Conservation (phyloP, 1,139 yeast species). For the Lodderomyces pseudojiufengensis region DNA sequence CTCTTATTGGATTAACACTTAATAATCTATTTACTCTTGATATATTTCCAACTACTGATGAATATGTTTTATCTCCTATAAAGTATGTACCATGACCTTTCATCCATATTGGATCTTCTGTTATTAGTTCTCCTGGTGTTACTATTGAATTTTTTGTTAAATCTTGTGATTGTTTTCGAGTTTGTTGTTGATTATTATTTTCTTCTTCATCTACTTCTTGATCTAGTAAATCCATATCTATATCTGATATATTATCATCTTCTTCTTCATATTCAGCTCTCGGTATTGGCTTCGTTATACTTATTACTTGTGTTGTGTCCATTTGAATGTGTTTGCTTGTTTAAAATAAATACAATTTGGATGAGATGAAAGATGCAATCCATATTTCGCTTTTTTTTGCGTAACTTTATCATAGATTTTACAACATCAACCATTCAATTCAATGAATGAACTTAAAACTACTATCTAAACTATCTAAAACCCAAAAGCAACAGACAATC, state of each 20-base stretch:
- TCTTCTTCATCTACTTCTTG: conserved; percentile 23
- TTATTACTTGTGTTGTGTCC: conserved; percentile 33
- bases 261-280: conserved; percentile 9
- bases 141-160: conserved; percentile 37
- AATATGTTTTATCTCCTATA: conserved; percentile 65
- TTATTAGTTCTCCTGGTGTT: conserved; percentile 96
- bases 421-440: too few species aligned
- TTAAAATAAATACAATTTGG: not conserved
- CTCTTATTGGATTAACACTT: conserved; percentile 81
- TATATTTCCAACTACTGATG: conserved; percentile 91
- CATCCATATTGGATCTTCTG: conserved; percentile 98
- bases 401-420: too few species aligned
- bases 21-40: conserved; percentile 81
- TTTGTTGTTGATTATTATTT: conserved; percentile 21
- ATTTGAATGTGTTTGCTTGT: conserved; percentile 9
- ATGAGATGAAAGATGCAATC: conserved; percentile 7
- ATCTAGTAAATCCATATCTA: conserved; percentile 23
- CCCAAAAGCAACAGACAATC: conserved; percentile 26
- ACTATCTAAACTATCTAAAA: conserved; percentile 15
- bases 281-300: conserved; percentile 32
- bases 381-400: conserved; percentile 4
- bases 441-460: conserved; percentile 7
- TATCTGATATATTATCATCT: conserved; percentile 22
- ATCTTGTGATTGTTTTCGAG: conserved; percentile 5
- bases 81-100: conserved; percentile 97